Base-by-base conservation (phyloP, 495 filamentous ascomycete genomes). In the Terfezia boudieri region DNA sequence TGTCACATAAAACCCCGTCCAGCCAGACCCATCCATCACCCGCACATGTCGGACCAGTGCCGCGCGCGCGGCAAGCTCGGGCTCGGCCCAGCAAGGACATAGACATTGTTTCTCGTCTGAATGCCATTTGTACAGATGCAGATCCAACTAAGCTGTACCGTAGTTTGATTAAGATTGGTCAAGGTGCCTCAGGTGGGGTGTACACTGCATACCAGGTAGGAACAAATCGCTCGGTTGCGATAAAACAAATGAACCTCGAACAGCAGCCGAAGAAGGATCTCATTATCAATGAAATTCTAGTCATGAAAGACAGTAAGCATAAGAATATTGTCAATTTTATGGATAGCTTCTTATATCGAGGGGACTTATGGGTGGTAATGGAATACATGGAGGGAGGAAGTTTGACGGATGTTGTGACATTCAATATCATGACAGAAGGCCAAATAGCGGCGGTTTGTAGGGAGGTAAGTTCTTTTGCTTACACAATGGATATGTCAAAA, bases 231-330 rank as follows among this genome's bases (percentile, higher is more conserved):
- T 83, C 88, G 59, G 92, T 98, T 53, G 90, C 90, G 22, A 96
- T 98, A 71, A 98, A 98, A 68, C 90, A 98, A 73, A 98, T 98
- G 90, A 96, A 98, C 58, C 71, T 98, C 51, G 90, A 95, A 65
- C 80, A 96, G 66, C 90, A 98, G 59, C 90, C 90, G 7, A 98
- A 96, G 75, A 98, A 98, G 67, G 90, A 98, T 62, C 72, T 95
- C 8, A 98, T 98, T 59, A 94, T 98, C 69, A 96, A 98, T 66
- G 90, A 98, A 64, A 98, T 98, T 57, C 68, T 98, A 37, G 90
- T 98, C 35, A 98, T 98, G 90, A 94, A 94, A 70, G 90, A 95
- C 62, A 94, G 86, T 71, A 89, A 84, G 53, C 90, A 98, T 67
- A 87, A 83, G 67, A 98, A 98, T 64, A 94, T 98, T 65, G 90